Base-by-base conservation (phyloP, 257 asterid genomes). In the Rhazya stricta region DNA sequence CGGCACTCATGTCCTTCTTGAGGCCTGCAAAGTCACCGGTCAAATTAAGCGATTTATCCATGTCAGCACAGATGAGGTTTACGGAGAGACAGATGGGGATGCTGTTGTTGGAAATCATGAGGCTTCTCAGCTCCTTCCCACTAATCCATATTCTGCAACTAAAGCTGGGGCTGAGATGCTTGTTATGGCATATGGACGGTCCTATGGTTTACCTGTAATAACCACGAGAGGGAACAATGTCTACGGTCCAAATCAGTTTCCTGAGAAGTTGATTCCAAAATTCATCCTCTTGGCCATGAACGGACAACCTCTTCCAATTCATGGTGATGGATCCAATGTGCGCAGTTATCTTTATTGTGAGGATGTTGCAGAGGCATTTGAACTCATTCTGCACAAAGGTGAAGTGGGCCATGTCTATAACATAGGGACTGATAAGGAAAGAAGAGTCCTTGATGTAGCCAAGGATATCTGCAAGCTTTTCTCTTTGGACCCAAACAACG, bases 91-190 rank as follows among this genome's bases (percentile, higher is more conserved):
- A 1, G 91, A 87, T 15, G 91, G 84, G 78, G 94, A 89, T 75
- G 91, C 94, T 36, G 83, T 84, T 78, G 94, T 89, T 5, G 94
- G 94, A 30, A 89, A 89, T 68, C 91, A 87, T 53, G 94, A 89
- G 82, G 90, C 94, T 50, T 89, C 94, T 0, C 91, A 87, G 61
- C 91, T 89, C 30, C 83, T 87, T 54, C 94, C 94, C 0, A 89
- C 94, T 0, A 89, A 89, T 69, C 94, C 94, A 0, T 89, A 89
- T 74, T 89, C 94, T 0, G 94, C 94, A 51, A 87, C 91, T 2
- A 89, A 89, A 75, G 94, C 94, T 53, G 94, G 91, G 42, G 94
- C 94, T 7, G 94, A 89, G 73, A 89, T 89, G 94, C 94, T 89
- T 77, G 94, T 89, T 18, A 87, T 89, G 94, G 94, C 94, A 32